phyloP scores from a whole-genome alignment of 1,139 yeast species.

The Suhomyces atakaporum region DNA sequence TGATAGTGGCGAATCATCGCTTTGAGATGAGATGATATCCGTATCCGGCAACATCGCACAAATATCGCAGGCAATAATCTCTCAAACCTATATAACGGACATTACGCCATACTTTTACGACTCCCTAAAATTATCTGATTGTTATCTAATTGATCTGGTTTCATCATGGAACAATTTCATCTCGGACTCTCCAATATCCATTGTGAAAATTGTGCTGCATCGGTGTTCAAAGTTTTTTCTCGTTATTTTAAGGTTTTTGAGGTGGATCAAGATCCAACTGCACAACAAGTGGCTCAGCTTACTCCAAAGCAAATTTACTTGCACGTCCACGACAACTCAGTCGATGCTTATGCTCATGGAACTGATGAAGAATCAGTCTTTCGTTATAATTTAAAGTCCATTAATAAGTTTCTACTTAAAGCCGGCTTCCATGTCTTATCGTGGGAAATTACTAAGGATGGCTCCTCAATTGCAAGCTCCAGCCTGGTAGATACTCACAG shows the following conservation, averaged over 20 bases:
- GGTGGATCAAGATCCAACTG: constrained; percentile 25
- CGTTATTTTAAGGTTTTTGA: constrained; percentile 17
- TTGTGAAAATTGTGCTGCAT: constrained; percentile 50
- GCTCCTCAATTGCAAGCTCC: constrained; percentile 16
- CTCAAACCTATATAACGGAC: neutral
- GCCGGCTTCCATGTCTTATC: constrained; percentile 36
- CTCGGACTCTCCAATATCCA: constrained; percentile 48
- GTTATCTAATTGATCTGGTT: neutral
- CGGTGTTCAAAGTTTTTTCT: constrained; percentile 29
- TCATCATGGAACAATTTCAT: constrained; percentile 29
- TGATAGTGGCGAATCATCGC: neutral
- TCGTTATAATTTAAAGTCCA: constrained; percentile 22
- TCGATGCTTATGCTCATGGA: constrained; percentile 22
- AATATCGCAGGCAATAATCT: constrained; percentile 3
- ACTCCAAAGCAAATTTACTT: constrained; percentile 17
- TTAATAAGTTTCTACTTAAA: constrained; percentile 25
- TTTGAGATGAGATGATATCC: neutral
- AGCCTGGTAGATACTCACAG: neutral
- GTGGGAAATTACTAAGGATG: constrained; percentile 34
- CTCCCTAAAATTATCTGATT: neutral
- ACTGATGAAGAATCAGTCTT: constrained; percentile 4
- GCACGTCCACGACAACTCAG: constrained; percentile 21
- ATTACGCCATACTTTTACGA: too few relatives aligned
- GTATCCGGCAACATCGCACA: constrained; percentile 2
- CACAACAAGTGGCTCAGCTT: constrained; percentile 22